Conservation (phyloP, 2,329 filamentous ascomycete genomes). For the Cryphonectria naterciae region DNA sequence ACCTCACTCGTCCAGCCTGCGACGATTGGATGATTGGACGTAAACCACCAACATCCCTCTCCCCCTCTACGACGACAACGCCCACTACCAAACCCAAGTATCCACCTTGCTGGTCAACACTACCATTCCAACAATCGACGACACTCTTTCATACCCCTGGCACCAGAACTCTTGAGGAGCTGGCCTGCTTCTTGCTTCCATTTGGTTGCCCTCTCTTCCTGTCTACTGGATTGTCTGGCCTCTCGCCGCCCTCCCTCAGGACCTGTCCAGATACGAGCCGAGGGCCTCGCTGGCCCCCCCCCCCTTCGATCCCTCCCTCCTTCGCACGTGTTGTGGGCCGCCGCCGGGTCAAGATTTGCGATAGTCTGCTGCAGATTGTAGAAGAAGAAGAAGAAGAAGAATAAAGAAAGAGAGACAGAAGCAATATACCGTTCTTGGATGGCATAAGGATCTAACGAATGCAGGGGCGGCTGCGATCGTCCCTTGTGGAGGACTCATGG, state of each 20-base stretch:
- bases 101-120: slow-evolving; percentile 12
- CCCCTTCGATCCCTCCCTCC: not conserved
- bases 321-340: not conserved
- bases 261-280: not conserved
- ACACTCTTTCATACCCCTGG: not conserved
- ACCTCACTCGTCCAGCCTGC: slow-evolving; percentile 1
- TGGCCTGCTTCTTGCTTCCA: not conserved
- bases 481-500: slow-evolving; percentile 42
- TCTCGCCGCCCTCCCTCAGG: not conserved
- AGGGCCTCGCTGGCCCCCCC: not conserved
- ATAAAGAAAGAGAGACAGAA: not conserved
- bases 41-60: not conserved
- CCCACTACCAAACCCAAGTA: not conserved
- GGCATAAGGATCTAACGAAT: slow-evolving; percentile 33
- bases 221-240: not conserved
- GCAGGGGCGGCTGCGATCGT: slow-evolving; percentile 35
- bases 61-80: slow-evolving; percentile 1
- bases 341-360: not conserved
- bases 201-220: not conserved
- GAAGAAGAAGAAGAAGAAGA: not conserved
- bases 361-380: not conserved
- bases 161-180: slow-evolving; percentile 7
- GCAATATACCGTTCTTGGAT: slow-evolving; percentile 15
- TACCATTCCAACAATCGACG: not conserved
- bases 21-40: slow-evolving; percentile 1